Evolutionary conservation across 345 rosid species (phyloP).

Genomic region (Euclidium syriacum): DNA sequence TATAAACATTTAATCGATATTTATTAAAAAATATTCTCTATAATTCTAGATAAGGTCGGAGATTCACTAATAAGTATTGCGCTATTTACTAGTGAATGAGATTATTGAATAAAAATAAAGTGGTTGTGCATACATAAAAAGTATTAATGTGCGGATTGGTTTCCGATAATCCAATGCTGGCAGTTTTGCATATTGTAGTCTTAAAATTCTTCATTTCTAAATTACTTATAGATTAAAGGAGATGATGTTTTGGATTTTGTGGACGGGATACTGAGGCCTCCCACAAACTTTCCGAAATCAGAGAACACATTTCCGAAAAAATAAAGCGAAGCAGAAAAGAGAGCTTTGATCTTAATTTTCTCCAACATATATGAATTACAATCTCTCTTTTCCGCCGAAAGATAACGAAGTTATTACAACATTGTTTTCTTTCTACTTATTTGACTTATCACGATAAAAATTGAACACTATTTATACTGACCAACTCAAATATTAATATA

Average conservation of each 20-base stretch:
- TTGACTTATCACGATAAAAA: constrained; percentile 18
- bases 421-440: constrained; percentile 15
- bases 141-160: neutral
- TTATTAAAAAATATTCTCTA: too few relatives aligned
- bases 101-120: too few relatives aligned
- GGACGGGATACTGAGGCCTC: neutral
- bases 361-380: neutral
- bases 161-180: neutral
- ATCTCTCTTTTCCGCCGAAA: constrained; percentile 16
- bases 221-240: neutral
- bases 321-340: constrained; percentile 7
- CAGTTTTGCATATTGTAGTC: neutral
- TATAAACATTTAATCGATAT: too few relatives aligned
- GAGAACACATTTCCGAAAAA: constrained; percentile 1
- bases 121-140: too few relatives aligned
- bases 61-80: too few relatives aligned
- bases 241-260: neutral
- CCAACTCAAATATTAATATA: neutral
- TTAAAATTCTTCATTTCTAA: neutral
- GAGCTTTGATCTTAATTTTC: neutral
- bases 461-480: neutral
- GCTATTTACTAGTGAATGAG: too few relatives aligned
- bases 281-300: constrained; percentile 18
- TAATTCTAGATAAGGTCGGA: too few relatives aligned
- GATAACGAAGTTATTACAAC: constrained; percentile 13